Evolutionary conservation across 1,139 yeast genomes (phyloP).

Genomic region (Lizanozyma gosingica): DNA sequence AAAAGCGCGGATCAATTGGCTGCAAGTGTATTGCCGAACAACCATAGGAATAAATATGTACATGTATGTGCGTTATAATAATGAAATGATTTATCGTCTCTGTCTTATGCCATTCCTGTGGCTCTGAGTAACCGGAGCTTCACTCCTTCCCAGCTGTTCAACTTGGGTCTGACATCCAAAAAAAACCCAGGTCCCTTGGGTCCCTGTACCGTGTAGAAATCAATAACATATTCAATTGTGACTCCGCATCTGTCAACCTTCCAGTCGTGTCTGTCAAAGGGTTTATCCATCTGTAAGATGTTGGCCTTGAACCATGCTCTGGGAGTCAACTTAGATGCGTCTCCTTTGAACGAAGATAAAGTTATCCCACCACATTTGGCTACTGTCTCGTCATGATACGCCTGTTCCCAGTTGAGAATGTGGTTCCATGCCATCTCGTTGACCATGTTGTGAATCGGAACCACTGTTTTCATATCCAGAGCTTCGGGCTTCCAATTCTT

Average conservation of each 20-base stretch:
- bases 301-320: slow-evolving; percentile 68
- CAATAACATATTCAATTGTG: slow-evolving; percentile 83
- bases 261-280: slow-evolving; percentile 98
- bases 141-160: slow-evolving; percentile 72
- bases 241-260: slow-evolving; percentile 79
- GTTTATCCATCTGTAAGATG: slow-evolving; percentile 58
- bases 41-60: too few species aligned
- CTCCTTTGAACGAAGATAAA: slow-evolving; percentile 82
- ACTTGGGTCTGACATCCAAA: slow-evolving; percentile 86
- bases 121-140: slow-evolving; percentile 56
- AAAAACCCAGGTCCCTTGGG: slow-evolving; percentile 59
- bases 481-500: slow-evolving; percentile 83
- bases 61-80: too few species aligned
- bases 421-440: slow-evolving; percentile 91
- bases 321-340: slow-evolving; percentile 76
- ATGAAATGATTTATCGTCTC: neutral
- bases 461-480: slow-evolving; percentile 79
- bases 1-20: too few species aligned
- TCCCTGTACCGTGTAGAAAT: slow-evolving; percentile 44
- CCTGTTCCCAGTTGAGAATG: slow-evolving; percentile 73
- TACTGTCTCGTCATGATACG: slow-evolving; percentile 42
- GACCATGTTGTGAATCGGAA: slow-evolving; percentile 90
- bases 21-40: too few species aligned
- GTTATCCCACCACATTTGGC: slow-evolving; percentile 72
- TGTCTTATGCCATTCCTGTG: slow-evolving; percentile 27